A percentile compares a stretch with the other conserved stretches of the same genome.
phyloP scores from a whole-genome alignment of 2,329 filamentous ascomycete genomes.

The Aspergillus fructus region DNA sequence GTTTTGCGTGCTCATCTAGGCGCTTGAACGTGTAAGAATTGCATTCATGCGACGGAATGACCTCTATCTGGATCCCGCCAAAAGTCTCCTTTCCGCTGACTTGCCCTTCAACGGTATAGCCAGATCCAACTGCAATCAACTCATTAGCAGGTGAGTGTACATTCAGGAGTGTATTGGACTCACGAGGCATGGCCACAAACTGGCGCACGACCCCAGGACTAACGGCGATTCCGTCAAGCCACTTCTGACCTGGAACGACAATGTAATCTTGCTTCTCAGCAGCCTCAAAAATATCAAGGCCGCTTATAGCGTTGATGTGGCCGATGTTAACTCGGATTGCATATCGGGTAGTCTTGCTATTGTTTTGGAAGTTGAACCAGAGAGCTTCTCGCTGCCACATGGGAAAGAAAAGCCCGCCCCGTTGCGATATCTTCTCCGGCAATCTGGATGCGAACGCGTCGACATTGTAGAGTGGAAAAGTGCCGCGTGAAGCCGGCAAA shows the following conservation, averaged over 20 bases:
- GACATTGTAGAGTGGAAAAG: background rate
- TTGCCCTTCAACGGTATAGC: background rate
- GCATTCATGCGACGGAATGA: background rate
- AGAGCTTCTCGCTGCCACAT: constrained; percentile 3
- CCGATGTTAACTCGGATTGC: background rate
- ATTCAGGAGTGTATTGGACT: background rate
- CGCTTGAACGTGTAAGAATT: background rate
- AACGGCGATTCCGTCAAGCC: background rate
- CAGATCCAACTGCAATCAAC: background rate
- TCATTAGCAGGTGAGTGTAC: background rate
- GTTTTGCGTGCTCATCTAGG: background rate
- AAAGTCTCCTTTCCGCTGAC: background rate
- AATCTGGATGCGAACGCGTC: background rate
- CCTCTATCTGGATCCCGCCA: constrained; percentile 1
- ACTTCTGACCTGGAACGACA: background rate
- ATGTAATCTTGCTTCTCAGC: background rate
- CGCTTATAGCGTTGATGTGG: background rate
- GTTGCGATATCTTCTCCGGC: background rate
- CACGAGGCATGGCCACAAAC: background rate
- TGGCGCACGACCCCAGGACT: background rate
- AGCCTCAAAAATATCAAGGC: background rate
- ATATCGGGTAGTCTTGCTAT: background rate
- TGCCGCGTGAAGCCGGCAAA: background rate
- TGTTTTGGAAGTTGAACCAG: background rate
- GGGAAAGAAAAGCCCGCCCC: background rate